A percentile compares a stretch with the other conserved stretches of the same genome.
Conservation (phyloP, 1,284 basidiomycete genomes). For the Earliella scabrosa region DNA sequence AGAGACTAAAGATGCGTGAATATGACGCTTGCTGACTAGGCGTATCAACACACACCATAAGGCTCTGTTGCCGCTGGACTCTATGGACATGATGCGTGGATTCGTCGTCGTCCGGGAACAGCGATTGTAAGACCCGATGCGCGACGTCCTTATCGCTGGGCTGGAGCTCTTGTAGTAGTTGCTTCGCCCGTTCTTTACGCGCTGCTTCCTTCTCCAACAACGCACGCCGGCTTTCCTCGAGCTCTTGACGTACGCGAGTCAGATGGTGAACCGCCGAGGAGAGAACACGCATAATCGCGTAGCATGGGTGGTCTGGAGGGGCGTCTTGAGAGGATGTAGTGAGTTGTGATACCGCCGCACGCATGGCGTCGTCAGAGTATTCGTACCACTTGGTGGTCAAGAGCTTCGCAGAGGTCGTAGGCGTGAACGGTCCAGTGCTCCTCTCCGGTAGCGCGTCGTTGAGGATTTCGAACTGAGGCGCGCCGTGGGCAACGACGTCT, state of each 20-base stretch:
- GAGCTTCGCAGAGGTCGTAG: conserved; percentile 43
- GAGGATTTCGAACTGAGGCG: conserved; percentile 24
- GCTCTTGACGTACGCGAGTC: conserved; percentile 56
- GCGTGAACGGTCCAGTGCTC: background rate
- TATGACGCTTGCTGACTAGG: conserved; percentile 1
- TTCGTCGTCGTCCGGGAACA: conserved; percentile 71
- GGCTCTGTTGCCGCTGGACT: conserved; percentile 59
- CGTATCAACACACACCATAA: conserved; percentile 45
- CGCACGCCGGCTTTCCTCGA: conserved; percentile 58
- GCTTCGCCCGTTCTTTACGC: conserved; percentile 51
- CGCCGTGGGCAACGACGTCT: conserved; percentile 22
- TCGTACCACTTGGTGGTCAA: conserved; percentile 72
- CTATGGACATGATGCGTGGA: conserved; percentile 49
- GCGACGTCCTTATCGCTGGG: conserved; percentile 68
- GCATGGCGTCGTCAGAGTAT: conserved; percentile 72
- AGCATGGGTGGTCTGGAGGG: conserved; percentile 59
- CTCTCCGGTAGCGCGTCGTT: conserved; percentile 7
- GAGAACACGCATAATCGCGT: conserved; percentile 66
- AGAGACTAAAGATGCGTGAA: conserved; percentile 53
- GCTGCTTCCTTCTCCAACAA: conserved; percentile 63
- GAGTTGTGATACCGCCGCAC: conserved; percentile 57
- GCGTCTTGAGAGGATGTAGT: conserved; percentile 49
- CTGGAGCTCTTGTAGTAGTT: conserved; percentile 58
- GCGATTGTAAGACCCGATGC: conserved; percentile 62
- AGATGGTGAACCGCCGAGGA: conserved; percentile 67